Conservation (phyloP, 1,284 basidiomycete genomes). For the Microbotryum intermedium region DNA sequence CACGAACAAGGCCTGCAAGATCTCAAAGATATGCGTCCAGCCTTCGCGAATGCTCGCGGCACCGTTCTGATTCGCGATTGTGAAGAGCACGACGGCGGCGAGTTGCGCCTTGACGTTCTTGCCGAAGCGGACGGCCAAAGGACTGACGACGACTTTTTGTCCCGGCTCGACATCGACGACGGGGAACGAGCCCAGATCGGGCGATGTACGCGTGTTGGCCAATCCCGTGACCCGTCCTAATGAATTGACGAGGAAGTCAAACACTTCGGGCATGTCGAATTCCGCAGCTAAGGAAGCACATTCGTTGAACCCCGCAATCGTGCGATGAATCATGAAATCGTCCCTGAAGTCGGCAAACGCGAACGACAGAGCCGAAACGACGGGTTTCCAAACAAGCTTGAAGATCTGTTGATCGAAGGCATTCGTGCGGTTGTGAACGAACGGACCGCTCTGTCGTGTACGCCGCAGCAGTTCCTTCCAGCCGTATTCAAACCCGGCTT, state of each 20-base stretch:
- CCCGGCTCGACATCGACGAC: conserved; percentile 82
- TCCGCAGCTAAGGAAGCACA: conserved; percentile 86
- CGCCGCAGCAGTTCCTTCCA: conserved; percentile 92
- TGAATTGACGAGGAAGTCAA: conserved; percentile 90
- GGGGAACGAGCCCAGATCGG: conserved; percentile 71
- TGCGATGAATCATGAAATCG: conserved; percentile 89
- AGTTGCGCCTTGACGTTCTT: conserved; percentile 92
- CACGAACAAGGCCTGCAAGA: conserved; percentile 92
- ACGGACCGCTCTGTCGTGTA: conserved; percentile 68
- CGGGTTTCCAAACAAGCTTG: conserved; percentile 77
- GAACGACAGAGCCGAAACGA: conserved; percentile 61
- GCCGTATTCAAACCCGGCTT: conserved; percentile 95
- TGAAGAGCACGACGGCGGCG: conserved; percentile 94
- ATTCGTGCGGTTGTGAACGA: conserved; percentile 60
- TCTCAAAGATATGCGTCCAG: conserved; percentile 91
- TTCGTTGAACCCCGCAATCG: conserved; percentile 90
- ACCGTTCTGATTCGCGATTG: conserved; percentile 95
- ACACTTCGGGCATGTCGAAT: conserved; percentile 85
- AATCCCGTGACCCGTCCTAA: conserved; percentile 55
- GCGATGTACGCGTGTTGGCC: not conserved
- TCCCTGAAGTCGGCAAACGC: conserved; percentile 89
- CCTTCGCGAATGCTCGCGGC: conserved; percentile 77
- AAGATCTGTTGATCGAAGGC: conserved; percentile 90
- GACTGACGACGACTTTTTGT: conserved; percentile 79
- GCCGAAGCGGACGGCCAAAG: conserved; percentile 86